These are phyloP conservation scores for Sanghuangporus weigelae DNA, from an alignment of 1,284 basidiomycete genomes.

Conservation along the genomic window DNA sequence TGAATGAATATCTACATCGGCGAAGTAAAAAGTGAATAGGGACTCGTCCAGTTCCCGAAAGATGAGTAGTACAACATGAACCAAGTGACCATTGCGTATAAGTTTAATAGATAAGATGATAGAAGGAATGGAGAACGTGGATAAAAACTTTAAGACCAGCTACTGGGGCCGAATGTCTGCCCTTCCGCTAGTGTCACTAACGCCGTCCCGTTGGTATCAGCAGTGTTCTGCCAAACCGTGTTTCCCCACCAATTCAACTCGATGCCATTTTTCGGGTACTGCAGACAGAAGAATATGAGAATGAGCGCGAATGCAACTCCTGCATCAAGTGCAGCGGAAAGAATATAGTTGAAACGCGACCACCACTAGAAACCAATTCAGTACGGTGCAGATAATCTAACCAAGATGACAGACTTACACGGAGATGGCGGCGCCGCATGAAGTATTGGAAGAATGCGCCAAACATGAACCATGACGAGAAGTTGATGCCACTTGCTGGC, in stretches of 20 bases:
- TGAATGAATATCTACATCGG: neutral
- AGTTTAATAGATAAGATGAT: neutral
- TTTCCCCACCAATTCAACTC: slow-evolving; percentile 64
- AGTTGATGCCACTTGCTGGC: slow-evolving; percentile 75
- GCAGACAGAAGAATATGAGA: slow-evolving; percentile 29
- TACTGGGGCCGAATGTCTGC: slow-evolving; percentile 50
- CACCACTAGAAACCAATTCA: slow-evolving; percentile 48
- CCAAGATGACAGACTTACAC: slow-evolving; percentile 23
- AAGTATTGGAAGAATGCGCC: slow-evolving; percentile 81
- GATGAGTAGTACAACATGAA: neutral
- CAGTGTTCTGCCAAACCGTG: slow-evolving; percentile 53
- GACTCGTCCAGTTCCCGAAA: neutral
- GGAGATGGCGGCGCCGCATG: slow-evolving; percentile 71
- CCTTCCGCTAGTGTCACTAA: slow-evolving; percentile 38
- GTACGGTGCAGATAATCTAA: neutral
- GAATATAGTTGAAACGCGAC: slow-evolving; percentile 85
- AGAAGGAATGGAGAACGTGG: neutral
- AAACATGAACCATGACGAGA: slow-evolving; percentile 63
- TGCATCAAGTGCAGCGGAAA: slow-evolving; percentile 34
- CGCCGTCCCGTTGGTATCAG: slow-evolving; percentile 54
- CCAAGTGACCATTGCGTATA: neutral
- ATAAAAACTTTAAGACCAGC: slow-evolving; percentile 39
- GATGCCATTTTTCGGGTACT: slow-evolving; percentile 26
- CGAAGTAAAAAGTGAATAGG: neutral
- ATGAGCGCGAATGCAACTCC: slow-evolving; percentile 28